These are phyloP conservation scores for Geotrichum siamense DNA, from an alignment of 1,139 yeast species.

Conservation along the genomic window DNA sequence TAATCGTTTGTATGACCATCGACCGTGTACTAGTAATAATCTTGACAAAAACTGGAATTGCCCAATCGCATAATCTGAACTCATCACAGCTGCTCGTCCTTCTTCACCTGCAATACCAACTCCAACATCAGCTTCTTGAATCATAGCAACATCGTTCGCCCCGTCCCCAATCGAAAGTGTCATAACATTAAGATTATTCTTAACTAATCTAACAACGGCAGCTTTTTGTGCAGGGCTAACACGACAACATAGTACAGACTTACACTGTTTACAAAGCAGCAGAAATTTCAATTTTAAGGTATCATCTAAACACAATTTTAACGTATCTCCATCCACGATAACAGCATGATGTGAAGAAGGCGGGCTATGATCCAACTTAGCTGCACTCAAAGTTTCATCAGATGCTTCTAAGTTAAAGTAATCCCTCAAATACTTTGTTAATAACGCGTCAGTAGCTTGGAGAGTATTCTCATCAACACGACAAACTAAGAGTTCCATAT, in stretches of 20 bases:
- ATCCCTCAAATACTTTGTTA: slow-evolving; percentile 51
- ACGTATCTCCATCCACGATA: slow-evolving; percentile 87
- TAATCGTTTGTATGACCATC: slow-evolving; percentile 90
- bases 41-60: slow-evolving; percentile 81
- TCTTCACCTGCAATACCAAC: slow-evolving; percentile 98
- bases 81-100: slow-evolving; percentile 99
- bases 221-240: slow-evolving; percentile 99
- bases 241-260: slow-evolving; percentile 92
- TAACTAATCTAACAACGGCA: slow-evolving; percentile 82
- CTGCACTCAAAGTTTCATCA: slow-evolving; percentile 47
- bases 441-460: slow-evolving; percentile 45
- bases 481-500: slow-evolving; percentile 75
- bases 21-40: slow-evolving; percentile 80
- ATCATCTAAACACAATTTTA: slow-evolving; percentile 58
- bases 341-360: slow-evolving; percentile 75
- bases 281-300: slow-evolving; percentile 56
- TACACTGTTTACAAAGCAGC: slow-evolving; percentile 84
- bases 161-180: slow-evolving; percentile 97
- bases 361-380: slow-evolving; percentile 65
- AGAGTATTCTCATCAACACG: slow-evolving; percentile 35
- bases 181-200: slow-evolving; percentile 73
- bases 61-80: slow-evolving; percentile 94
- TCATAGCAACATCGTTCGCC: slow-evolving; percentile 98
- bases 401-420: slow-evolving; percentile 61
- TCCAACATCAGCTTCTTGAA: slow-evolving; percentile 96